Conservation (phyloP, 1,284 basidiomycete genomes). For the Porodaedalea pini region DNA sequence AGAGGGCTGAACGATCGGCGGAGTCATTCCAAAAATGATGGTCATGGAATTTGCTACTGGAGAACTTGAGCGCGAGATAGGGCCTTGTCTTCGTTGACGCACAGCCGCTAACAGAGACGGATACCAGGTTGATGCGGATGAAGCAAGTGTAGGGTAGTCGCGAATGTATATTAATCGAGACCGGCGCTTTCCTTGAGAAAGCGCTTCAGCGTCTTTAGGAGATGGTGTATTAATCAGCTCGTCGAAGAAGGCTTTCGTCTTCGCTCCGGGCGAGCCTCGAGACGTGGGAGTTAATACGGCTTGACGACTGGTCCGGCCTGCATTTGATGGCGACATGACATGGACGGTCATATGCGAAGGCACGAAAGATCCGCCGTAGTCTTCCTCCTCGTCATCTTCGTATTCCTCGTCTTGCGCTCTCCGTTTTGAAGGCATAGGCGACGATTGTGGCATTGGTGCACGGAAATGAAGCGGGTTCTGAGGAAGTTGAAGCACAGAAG, state of each 20-base stretch:
- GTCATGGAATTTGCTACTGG: slow-evolving; percentile 66
- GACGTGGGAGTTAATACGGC: slow-evolving; percentile 6
- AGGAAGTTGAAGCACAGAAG: slow-evolving; percentile 60
- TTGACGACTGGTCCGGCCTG: slow-evolving; percentile 28
- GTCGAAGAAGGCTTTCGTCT: slow-evolving; percentile 69
- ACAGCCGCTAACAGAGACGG: slow-evolving; percentile 74
- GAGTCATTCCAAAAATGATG: slow-evolving; percentile 80
- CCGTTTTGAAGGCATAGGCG: slow-evolving; percentile 27
- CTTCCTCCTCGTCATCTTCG: slow-evolving; percentile 44
- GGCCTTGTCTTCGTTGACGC: slow-evolving; percentile 62
- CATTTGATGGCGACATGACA: slow-evolving; percentile 46
- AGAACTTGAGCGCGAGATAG: slow-evolving; percentile 50
- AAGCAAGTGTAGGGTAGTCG: slow-evolving; percentile 71
- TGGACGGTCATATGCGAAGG: slow-evolving; percentile 59
- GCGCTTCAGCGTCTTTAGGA: slow-evolving; percentile 29
- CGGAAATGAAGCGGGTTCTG: slow-evolving; percentile 70
- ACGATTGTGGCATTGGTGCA: slow-evolving; percentile 32
- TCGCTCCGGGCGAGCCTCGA: slow-evolving; percentile 41
- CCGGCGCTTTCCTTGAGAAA: slow-evolving; percentile 26
- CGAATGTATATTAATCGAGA: slow-evolving; percentile 80
- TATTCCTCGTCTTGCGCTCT: slow-evolving; percentile 38
- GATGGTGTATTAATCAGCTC: slow-evolving; percentile 63
- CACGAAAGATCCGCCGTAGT: slow-evolving; percentile 28
- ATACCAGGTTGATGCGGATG: slow-evolving; percentile 76
- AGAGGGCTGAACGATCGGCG: slow-evolving; percentile 54